Conservation (phyloP, 768 basidiomycete species). For the Mycena maculata region DNA sequence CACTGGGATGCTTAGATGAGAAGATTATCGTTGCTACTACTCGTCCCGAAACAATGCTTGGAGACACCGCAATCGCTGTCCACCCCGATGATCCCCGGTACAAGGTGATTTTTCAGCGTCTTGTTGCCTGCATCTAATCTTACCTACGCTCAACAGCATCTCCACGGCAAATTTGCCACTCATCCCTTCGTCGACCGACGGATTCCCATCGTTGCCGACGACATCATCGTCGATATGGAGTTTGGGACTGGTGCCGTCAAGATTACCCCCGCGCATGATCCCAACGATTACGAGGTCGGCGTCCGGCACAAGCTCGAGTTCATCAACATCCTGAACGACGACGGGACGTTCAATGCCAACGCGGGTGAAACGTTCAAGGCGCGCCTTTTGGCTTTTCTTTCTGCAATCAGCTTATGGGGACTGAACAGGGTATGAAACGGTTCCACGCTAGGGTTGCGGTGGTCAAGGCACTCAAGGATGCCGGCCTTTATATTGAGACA, state of each 20-base stretch:
- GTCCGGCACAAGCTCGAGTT: conserved; percentile 88
- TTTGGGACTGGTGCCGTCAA: conserved; percentile 99
- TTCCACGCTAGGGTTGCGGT: conserved; percentile 93
- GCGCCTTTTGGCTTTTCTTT: conserved; percentile 12
- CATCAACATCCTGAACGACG: conserved; percentile 95
- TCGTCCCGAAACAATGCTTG: conserved; percentile 98
- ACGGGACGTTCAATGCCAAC: conserved; percentile 94
- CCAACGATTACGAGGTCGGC: conserved; percentile 96
- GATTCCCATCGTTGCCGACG: conserved; percentile 89
- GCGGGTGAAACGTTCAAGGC: conserved; percentile 84
- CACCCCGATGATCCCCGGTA: conserved; percentile 94
- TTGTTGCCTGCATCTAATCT: neutral
- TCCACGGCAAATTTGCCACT: conserved; percentile 90
- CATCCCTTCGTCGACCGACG: conserved; percentile 92
- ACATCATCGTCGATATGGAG: conserved; percentile 90
- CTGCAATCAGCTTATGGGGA: neutral
- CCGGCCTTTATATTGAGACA: conserved; percentile 87
- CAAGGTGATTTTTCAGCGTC: conserved; percentile 62
- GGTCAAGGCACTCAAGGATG: conserved; percentile 84
- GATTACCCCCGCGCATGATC: conserved; percentile 98
- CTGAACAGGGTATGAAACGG: conserved; percentile 48
- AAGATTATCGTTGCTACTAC: conserved; percentile 95
- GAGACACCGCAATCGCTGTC: conserved; percentile 96
- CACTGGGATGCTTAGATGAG: conserved; percentile 69
- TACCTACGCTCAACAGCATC: conserved; percentile 65